A percentile compares a stretch with the other conserved stretches of the same genome.
Conservation (phyloP, 2,329 filamentous ascomycete species). For the Fusarium mundagurra region DNA sequence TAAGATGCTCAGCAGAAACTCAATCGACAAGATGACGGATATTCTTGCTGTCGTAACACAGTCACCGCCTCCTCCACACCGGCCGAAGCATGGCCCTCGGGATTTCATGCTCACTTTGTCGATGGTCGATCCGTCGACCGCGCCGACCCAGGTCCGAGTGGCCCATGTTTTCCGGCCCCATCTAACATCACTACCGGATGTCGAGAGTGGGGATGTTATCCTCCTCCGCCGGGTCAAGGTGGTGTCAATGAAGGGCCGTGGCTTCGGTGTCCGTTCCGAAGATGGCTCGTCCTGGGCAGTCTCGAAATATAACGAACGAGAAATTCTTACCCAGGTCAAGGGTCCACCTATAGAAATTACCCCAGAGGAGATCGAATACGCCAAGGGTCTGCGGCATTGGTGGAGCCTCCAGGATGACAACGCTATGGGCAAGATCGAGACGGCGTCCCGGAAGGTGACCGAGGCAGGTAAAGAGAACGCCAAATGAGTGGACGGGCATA, state of each 20-base stretch:
- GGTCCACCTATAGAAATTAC: constrained; percentile 69
- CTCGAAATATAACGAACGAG: constrained; percentile 58
- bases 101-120: constrained; percentile 69
- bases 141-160: constrained; percentile 60
- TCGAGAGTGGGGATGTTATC: constrained; percentile 66
- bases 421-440: constrained; percentile 58
- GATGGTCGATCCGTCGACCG: constrained; percentile 65
- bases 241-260: constrained; percentile 62
- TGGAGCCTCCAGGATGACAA: constrained; percentile 59
- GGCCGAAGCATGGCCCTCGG: constrained; percentile 66
- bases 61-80: constrained; percentile 59
- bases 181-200: constrained; percentile 63
- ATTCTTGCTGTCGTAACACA: constrained; percentile 65
- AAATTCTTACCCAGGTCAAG: constrained; percentile 62
- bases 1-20: constrained; percentile 60
- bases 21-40: constrained; percentile 61
- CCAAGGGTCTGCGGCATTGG: constrained; percentile 60
- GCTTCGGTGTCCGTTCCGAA: constrained; percentile 65
- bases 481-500: constrained; percentile 32
- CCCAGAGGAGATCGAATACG: constrained; percentile 60
- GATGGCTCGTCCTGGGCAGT: constrained; percentile 70
- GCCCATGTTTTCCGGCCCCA: constrained; percentile 69
- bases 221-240: constrained; percentile 67
- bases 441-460: constrained; percentile 53
- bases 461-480: constrained; percentile 43